Percentiles rank a stretch among this genome's conserved stretches.
These are phyloP conservation scores for Coffea eugenioides DNA, from an alignment of 257 asterid genomes.

Conservation along the genomic window DNA sequence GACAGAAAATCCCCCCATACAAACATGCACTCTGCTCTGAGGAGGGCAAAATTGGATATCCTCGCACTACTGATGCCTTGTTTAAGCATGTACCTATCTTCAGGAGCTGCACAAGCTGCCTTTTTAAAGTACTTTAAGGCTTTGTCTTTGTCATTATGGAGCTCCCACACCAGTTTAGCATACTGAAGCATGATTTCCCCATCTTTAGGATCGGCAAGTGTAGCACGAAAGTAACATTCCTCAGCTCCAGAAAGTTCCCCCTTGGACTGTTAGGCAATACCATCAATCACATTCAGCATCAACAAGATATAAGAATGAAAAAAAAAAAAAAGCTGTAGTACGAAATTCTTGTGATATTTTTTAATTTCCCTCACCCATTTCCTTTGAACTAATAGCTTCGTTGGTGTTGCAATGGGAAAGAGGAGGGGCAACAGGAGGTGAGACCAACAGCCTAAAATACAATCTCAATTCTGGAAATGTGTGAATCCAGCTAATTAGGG, in stretches of 20 bases:
- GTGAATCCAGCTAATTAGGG: neutral
- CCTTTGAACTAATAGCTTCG: neutral
- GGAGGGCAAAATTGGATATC: neutral
- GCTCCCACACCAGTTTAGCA: slow-evolving; percentile 73
- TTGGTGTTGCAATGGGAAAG: neutral
- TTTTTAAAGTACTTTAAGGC: slow-evolving; percentile 62
- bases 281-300: neutral
- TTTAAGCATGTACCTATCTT: slow-evolving; percentile 44
- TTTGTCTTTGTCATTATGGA: slow-evolving; percentile 49
- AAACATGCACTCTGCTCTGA: neutral
- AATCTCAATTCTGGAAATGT: neutral
- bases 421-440: neutral
- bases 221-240: slow-evolving; percentile 58
- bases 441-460: no score
- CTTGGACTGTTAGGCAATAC: slow-evolving; percentile 38
- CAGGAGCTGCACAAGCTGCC: slow-evolving; percentile 70
- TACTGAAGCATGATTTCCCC: slow-evolving; percentile 50
- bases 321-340: neutral
- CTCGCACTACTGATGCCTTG: neutral
- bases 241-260: slow-evolving; percentile 73
- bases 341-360: neutral
- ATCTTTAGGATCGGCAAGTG: slow-evolving; percentile 64
- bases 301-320: neutral
- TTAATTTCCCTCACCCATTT: neutral
- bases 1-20: neutral